Evolutionary conservation across 768 basidiomycete genomes (phyloP).

Genomic region (Xerocomus potaroensis): DNA sequence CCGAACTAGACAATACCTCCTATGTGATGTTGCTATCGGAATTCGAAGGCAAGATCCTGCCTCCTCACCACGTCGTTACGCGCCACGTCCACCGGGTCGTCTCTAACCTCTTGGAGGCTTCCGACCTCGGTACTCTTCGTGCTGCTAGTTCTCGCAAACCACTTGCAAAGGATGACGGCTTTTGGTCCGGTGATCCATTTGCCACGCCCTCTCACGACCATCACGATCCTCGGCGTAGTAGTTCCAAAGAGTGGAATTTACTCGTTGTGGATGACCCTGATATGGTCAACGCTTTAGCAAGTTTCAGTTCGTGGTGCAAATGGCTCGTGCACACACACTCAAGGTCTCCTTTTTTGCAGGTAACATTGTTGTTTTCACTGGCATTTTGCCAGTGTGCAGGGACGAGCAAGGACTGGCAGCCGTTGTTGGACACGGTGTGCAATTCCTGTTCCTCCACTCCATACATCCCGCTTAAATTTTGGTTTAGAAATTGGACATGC

Average conservation of each 20-base stretch:
- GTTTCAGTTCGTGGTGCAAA: conserved; percentile 46
- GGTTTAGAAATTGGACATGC: conserved; percentile 73
- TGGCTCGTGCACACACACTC: not conserved
- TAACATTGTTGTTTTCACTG: conserved; percentile 83
- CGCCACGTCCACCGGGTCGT: conserved; percentile 69
- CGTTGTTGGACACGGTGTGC: conserved; percentile 75
- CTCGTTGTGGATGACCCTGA: conserved; percentile 72
- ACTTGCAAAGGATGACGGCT: conserved; percentile 10
- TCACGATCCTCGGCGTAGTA: conserved; percentile 13
- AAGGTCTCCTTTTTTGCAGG: conserved; percentile 35
- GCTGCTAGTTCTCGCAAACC: conserved; percentile 8
- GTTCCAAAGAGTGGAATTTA: conserved; percentile 54
- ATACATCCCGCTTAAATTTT: not conserved
- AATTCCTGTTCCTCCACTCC: not conserved
- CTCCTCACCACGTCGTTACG: conserved; percentile 61
- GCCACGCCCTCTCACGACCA: not conserved
- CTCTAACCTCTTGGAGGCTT: conserved; percentile 61
- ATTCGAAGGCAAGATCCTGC: conserved; percentile 53
- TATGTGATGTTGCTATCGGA: conserved; percentile 46
- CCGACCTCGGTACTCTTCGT: conserved; percentile 61
- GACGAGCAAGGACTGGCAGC: conserved; percentile 82
- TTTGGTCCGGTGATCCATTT: conserved; percentile 23
- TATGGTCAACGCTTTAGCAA: conserved; percentile 73
- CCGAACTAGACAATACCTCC: conserved; percentile 40
- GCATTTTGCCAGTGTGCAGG: conserved; percentile 72